Base-by-base conservation (phyloP, 371 early-diverging fungal species). In the Phascolomyces articulosus region DNA sequence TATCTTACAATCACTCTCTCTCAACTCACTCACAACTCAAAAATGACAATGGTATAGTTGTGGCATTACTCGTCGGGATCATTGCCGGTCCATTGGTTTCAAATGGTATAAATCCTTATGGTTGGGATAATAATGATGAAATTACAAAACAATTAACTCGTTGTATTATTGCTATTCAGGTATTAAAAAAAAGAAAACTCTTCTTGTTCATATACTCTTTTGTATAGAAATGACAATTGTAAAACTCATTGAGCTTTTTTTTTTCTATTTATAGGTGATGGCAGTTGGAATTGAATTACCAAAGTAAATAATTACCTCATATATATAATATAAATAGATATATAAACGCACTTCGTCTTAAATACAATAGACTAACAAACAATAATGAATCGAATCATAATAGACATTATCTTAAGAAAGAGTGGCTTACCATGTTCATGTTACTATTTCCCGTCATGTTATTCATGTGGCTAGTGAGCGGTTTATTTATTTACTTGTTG, bases 1-100 rank as follows among this genome's bases (percentile, higher is more conserved):
- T 24, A 27, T 31, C 41, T 47, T 9, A 28, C 20, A 24, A 24
- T 27, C 34, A 44, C 15, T 1, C 4, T 44, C 4, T 44, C 16
- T 44, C n/a, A 44, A 44, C n/a, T 34, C 34, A 34, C 34, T 34
- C 34, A 34, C n/a, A 34, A 9, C 11, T 34, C 6, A 34, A 6
- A 34, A 44, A 44, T n/a, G 16, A 44, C 44, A 44, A 44, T n/a
- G 16, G 16, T 18, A 62, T 40, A 87, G 85, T 97, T n/a, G 90
- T 99, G 7, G 93, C 98, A 13, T 86, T 93, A 18, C 62, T 92
- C 9, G 85, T 93, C 62, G 99, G 99, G n/a, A 92, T 99, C 44
- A 69, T 94, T 28, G 80, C 95, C 64, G 97, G 97, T 3, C 93
- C 93, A 1, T 67, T 78, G 20, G 91, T 78, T 16, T 67, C 87